phyloP scores from a whole-genome alignment of 2,329 filamentous ascomycete species.

The Apiospora sp. region DNA sequence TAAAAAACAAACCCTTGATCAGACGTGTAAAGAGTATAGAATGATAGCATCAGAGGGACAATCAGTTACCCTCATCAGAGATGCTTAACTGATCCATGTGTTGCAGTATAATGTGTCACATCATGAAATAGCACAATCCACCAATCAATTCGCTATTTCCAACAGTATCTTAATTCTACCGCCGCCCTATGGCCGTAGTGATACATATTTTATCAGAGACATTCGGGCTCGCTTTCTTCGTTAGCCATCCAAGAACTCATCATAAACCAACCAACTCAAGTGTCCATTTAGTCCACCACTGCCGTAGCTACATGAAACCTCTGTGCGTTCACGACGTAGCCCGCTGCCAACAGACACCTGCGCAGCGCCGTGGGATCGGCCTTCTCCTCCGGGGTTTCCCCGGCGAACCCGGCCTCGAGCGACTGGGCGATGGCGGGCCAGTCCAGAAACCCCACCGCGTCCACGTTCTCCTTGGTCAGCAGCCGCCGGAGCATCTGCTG shows the following conservation, averaged over 20 bases:
- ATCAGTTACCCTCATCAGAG: too few relatives aligned
- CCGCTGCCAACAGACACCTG: slow-evolving; percentile 46
- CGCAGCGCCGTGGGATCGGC: slow-evolving; percentile 46
- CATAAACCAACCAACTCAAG: background rate
- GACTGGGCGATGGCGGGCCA: slow-evolving; percentile 45
- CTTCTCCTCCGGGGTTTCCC: slow-evolving; percentile 32
- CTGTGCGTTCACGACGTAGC: slow-evolving; percentile 53
- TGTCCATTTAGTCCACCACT: background rate
- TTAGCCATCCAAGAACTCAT: background rate
- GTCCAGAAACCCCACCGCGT: slow-evolving; percentile 50
- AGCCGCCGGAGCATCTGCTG: slow-evolving; percentile 44
- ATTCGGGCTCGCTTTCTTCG: background rate
- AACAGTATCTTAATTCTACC: too few relatives aligned
- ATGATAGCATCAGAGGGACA: too few relatives aligned
- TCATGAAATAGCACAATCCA: too few relatives aligned
- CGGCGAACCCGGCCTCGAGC: slow-evolving; percentile 48
- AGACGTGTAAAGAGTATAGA: background rate
- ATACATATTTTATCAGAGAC: too few relatives aligned
- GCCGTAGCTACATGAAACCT: slow-evolving; percentile 47
- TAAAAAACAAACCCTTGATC: background rate
- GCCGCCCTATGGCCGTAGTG: too few relatives aligned
- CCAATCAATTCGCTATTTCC: too few relatives aligned
- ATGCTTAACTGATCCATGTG: background rate
- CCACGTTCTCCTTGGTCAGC: slow-evolving; percentile 47
- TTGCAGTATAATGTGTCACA: background rate